phyloP scores from a whole-genome alignment of 345 rosid species.

The Fremontodendron californicum region DNA sequence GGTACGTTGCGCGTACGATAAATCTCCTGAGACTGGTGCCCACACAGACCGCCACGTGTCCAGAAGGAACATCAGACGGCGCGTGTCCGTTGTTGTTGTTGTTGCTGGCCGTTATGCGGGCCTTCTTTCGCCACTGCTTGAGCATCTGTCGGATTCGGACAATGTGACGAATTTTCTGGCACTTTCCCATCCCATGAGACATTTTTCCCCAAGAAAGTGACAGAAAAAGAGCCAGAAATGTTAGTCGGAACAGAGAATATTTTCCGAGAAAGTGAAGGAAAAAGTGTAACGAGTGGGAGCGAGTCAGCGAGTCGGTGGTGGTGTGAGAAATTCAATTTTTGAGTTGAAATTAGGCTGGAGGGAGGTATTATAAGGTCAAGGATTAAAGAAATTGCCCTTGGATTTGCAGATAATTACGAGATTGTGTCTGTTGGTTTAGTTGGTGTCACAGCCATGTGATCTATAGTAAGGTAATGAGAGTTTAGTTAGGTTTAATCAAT shows the following conservation, averaged over 20 bases:
- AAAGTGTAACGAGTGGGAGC: conserved; percentile 7
- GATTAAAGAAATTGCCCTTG: not conserved
- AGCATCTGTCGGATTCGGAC: conserved; percentile 80
- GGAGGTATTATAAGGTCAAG: not conserved
- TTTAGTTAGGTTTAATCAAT: not conserved
- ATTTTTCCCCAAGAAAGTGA: conserved; percentile 11
- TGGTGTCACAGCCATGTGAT: conserved; percentile 12
- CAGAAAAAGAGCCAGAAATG: not conserved
- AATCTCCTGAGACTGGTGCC: conserved; percentile 55
- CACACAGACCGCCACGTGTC: conserved; percentile 79
- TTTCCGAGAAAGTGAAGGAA: conserved; percentile 21
- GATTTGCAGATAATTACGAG: conserved; percentile 18
- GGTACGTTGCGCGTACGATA: conserved; percentile 66
- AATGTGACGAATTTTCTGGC: conserved; percentile 62
- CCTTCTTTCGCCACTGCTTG: conserved; percentile 66
- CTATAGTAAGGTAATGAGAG: not conserved
- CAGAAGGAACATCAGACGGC: conserved; percentile 68
- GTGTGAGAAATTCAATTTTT: not conserved
- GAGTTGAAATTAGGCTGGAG: not conserved
- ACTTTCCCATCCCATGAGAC: conserved; percentile 32
- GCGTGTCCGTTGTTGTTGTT: conserved; percentile 14
- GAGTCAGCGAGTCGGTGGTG: not conserved
- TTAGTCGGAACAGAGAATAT: not conserved
- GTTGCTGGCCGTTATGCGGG: conserved; percentile 35
- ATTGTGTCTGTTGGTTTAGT: conserved; percentile 14